Base-by-base conservation (phyloP, 2,329 filamentous ascomycete species). In the Alternaria incomplexa region DNA sequence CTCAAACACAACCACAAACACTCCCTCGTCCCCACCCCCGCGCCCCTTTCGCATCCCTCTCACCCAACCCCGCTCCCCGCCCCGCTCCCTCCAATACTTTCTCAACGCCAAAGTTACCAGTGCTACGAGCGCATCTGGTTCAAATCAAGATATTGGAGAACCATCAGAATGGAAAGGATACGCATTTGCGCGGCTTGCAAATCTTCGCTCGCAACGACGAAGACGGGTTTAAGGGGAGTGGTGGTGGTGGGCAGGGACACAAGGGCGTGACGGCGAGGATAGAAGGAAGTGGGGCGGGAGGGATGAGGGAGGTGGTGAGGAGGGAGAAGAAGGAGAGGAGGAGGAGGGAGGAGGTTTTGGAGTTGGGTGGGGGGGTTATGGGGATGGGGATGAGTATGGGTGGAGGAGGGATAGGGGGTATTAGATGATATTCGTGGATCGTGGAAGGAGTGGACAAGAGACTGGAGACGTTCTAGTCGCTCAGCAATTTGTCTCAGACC, bases 151-250 rank as follows among this genome's bases (percentile, higher is more conserved):
- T 99, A 52, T 87, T 95, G 55, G 96, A 98, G 82, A 99, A 99
- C 76, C 96, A 99, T 79, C 96, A 99, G 81, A 99, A 99, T 79
- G 96, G 96, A 67, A 99, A 99, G 79, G 96, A 99, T 78, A 99
- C 96, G n/a, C 96, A 99, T 83, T 87, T 99, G 23, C 87, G 96
- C 15, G 95, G 93, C 2, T 87, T 99, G 79, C 96, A 97, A 82
- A 91, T 98, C 10, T 99, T 90, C 74, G 86, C 88, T 4, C 71
- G 77, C 55, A 84, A 85, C 48, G 71, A 72, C 7, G 76, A 78
- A 23, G 61, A 60, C 13, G 15, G 65, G 54, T 48, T 43, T 17
- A 26, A 36, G 20, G 22, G 28, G 11, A 10, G 56, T 25, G 70
- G 71, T 28, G 40, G 51, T 5, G 32, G 57, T 9, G 44, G 40